Conservation (phyloP, 176 grass and related monocot species). For the Triticum turgidum region DNA sequence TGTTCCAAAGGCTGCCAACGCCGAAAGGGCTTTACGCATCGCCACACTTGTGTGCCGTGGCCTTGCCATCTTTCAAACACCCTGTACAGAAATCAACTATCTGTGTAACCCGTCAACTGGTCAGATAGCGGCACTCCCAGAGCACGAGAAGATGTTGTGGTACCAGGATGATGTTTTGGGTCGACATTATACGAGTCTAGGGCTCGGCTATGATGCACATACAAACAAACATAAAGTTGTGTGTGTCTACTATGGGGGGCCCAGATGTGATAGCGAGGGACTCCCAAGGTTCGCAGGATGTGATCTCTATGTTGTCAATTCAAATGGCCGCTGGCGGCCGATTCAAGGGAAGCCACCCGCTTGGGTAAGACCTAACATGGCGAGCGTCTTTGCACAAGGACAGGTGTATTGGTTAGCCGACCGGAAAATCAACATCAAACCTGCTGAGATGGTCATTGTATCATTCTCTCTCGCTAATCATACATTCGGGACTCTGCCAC, state of each 20-base stretch:
- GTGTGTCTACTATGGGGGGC: background rate
- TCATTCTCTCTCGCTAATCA: background rate
- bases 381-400: background rate
- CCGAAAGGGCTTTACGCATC: background rate
- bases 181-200: background rate
- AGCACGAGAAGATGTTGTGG: background rate
- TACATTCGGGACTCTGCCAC: background rate
- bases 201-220: background rate
- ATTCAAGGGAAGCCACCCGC: background rate
- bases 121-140: background rate
- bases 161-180: background rate
- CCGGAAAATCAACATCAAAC: background rate
- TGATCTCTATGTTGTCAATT: background rate
- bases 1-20: background rate
- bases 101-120: background rate
- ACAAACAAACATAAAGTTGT: background rate
- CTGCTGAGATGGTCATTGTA: background rate
- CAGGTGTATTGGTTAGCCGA: background rate
- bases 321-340: background rate
- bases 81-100: background rate
- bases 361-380: background rate
- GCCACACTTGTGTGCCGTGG: background rate
- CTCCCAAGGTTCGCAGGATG: background rate
- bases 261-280: background rate
- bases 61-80: background rate